These are phyloP conservation scores for Epichloe festucae DNA, from an alignment of 2,329 filamentous ascomycete species.

Conservation along the genomic window DNA sequence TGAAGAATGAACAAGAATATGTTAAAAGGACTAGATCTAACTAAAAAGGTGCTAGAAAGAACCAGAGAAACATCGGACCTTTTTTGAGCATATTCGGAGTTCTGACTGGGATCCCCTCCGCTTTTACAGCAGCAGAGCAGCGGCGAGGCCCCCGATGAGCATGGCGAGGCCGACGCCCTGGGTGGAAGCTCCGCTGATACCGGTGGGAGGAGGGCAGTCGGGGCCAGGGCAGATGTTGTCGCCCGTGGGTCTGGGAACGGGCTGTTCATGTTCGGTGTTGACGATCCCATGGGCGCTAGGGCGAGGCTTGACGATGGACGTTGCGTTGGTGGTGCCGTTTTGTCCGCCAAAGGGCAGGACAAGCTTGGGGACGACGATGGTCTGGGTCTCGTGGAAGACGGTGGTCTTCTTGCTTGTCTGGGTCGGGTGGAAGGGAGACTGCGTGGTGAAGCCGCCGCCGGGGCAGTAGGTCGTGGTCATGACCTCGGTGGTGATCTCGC, in stretches of 20 bases:
- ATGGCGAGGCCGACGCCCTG: conserved; percentile 10
- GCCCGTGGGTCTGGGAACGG: not conserved
- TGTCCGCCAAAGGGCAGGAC: not conserved
- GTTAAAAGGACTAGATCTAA: too few relatives aligned
- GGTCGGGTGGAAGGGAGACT: not conserved
- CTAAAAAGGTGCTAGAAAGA: too few relatives aligned
- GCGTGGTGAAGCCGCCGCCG: conserved; percentile 5
- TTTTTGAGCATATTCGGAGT: too few relatives aligned
- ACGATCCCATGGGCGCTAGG: not conserved
- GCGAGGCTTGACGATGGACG: conserved; percentile 1
- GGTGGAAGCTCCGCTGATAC: conserved; percentile 9
- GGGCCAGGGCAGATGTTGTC: conserved; percentile 6
- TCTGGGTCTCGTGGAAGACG: not conserved
- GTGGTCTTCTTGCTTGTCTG: conserved; percentile 1
- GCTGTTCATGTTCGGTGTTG: not conserved
- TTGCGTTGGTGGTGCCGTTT: conserved; percentile 1
- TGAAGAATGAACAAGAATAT: too few relatives aligned
- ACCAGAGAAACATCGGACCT: too few relatives aligned
- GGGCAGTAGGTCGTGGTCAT: too few relatives aligned
- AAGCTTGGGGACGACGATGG: not conserved
- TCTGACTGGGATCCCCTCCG: too few relatives aligned
- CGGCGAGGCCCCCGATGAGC: conserved; percentile 9
- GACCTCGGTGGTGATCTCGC: not conserved
- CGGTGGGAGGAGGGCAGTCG: conserved; percentile 3
- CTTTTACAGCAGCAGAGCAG: conserved; percentile 11